Base-by-base conservation (phyloP, 225 moss, liverwort and hornwort species). In the Bryum argenteum region DNA sequence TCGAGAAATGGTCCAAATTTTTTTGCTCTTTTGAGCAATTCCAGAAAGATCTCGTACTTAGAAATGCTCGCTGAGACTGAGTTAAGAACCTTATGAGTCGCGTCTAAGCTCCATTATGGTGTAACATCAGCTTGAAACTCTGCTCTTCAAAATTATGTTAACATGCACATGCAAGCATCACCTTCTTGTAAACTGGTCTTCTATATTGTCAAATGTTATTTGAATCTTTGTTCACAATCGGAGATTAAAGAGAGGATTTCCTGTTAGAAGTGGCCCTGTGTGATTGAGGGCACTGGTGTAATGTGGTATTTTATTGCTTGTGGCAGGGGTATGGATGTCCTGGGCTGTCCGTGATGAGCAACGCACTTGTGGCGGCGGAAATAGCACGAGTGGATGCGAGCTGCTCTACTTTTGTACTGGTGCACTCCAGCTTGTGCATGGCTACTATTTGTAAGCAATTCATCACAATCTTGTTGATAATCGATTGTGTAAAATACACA, bases 401-500 rank as follows among this genome's bases (percentile, higher is more conserved):
- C 79, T 91, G 91, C 91, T 91, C 98, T 66, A 91, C 94, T n/a
- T 98, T 98, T 66, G 51, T 91, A 53, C 80, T 98, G 77, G 98
- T 98, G 52, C 98, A 98, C 82, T 89, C 98, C 47, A 89, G 89
- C 87, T 88, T 98, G 81, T 83, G 85, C 83, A 98, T 98, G 98
- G 61, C 89, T 47, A 98, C 94, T 33, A 85, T 98, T 54, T 94
- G 94, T 94, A 82, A 45, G 54, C 11, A 66, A 54, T 48, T 39
- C 43, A 42, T 47, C 6, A 33, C 33, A 33, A 33, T 5, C 33
- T 33, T 33, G 51, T 41, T 59, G 63, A 69, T 55, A 41, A 61
- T 12, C 72, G 66, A 44, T 53, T 50, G 47, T 75, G 21, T 8
- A 19, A 14, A 54, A 69, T 53, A 11, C 22, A 64, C 40, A 64